phyloP scores from a whole-genome alignment of 208 protist genomes.

The Acanthamoeba royreba region DNA sequence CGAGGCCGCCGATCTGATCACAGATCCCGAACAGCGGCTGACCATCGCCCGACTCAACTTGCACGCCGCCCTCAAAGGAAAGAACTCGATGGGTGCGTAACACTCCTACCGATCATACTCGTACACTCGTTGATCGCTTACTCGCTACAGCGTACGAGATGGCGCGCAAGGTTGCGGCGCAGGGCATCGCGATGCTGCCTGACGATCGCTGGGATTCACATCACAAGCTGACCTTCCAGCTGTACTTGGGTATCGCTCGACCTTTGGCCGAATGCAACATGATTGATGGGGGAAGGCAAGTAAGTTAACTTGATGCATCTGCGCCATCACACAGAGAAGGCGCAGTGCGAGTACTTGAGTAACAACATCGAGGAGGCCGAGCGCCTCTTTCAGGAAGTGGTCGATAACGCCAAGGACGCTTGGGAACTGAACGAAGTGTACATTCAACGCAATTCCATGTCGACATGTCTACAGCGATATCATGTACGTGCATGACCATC shows the following conservation, averaged over 20 bases:
- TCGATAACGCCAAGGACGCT: not conserved
- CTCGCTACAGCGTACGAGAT: not conserved
- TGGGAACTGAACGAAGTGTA: conserved; percentile 25
- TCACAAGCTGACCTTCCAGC: conserved; percentile 13
- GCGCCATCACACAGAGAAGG: not conserved
- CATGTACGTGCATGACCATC: not conserved
- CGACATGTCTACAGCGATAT: not conserved
- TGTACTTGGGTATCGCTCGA: not conserved
- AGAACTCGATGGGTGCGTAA: not conserved
- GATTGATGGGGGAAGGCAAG: not conserved
- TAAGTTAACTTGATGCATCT: not conserved
- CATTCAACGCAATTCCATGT: conserved; percentile 1
- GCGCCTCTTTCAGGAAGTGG: not conserved
- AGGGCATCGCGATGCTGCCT: conserved; percentile 9
- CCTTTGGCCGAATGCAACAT: not conserved
- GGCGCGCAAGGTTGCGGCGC: not conserved
- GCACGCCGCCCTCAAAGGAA: not conserved
- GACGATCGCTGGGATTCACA: not conserved
- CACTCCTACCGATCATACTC: not conserved
- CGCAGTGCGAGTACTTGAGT: conserved; percentile 37
- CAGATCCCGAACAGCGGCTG: not conserved
- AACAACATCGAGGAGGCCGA: not conserved
- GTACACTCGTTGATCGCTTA: not conserved
- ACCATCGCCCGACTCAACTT: not conserved
- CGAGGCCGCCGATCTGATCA: not conserved